A percentile compares a stretch with the other conserved stretches of the same genome.
phyloP scores from a whole-genome alignment of 225 moss, liverwort and hornwort genomes.

The Pseudisothecium myosuroides region DNA sequence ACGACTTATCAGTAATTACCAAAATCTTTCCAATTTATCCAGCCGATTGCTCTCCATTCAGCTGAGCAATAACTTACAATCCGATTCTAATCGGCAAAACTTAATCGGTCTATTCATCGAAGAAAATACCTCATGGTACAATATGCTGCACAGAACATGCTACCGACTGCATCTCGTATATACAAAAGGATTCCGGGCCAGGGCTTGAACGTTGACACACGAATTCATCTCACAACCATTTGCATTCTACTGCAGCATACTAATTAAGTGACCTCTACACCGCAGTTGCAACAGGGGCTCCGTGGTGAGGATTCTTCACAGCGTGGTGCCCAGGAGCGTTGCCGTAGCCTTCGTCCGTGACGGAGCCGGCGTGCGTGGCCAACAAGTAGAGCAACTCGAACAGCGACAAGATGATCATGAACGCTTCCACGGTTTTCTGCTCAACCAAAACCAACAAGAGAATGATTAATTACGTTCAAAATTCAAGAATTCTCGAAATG shows the following conservation, averaged over 20 bases:
- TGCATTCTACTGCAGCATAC: background rate
- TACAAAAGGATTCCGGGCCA: background rate
- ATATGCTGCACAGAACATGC: background rate
- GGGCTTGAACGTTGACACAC: too few species aligned
- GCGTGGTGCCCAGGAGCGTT: background rate
- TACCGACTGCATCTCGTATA: background rate
- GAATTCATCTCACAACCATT: background rate
- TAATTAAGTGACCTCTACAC: background rate
- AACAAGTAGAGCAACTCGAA: slow-evolving; percentile 31
- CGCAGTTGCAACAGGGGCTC: slow-evolving; percentile 16
- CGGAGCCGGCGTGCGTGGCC: background rate
- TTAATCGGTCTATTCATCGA: background rate
- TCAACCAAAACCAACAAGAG: background rate
- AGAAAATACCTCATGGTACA: background rate
- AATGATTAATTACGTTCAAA: too few species aligned
- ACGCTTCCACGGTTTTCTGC: slow-evolving; percentile 35
- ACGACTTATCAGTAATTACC: background rate
- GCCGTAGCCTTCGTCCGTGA: background rate
- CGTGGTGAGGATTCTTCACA: slow-evolving; percentile 3
- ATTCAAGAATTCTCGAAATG: too few species aligned
- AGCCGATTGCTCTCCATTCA: background rate
- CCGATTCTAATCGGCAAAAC: background rate
- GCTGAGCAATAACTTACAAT: background rate
- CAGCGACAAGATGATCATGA: slow-evolving; percentile 35
- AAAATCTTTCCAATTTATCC: background rate